Base-by-base conservation (phyloP, 2,329 filamentous ascomycete genomes). In the Pseudogymnoascus sp. region DNA sequence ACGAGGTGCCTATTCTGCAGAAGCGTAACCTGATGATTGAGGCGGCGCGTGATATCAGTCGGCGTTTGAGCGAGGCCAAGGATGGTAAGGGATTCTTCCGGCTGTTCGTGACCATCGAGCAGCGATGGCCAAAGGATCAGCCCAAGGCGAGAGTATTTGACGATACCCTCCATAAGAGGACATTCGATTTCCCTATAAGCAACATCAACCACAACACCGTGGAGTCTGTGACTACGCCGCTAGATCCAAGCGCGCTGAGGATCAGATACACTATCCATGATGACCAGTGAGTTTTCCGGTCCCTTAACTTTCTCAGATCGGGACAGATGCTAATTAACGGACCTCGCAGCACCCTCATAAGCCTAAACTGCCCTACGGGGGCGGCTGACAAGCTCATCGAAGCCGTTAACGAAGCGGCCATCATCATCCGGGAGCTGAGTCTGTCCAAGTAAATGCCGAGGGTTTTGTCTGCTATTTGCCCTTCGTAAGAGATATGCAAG, bases 1-100 rank as follows among this genome's bases (percentile, higher is more conserved):
- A 67, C 61, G 39, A 63, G 61, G 35, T 66, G 55, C 31, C 61
- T 5, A 29, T 58, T n/a, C n/a, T n/a, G 10, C 21, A 15, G 8
- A 33, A 51, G 10, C 31, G 42, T 17, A 21, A 62, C n/a, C 35
- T 27, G 21, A 25, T 62, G 29, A 35, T 62, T 33, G 42, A 33
- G n/a, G 61, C 61, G 25, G 61, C 61, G 21, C 27, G 21, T 27
- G 61, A 62, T 27, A 13, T 58, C 21, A 62, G 58, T 21, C 38
- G 33, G 3, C 35, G 27, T 5, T 25, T 62, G 27, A 62, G 44
- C 13, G 44, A 59, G 55, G 48, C 42, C 4, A 31, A 58, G 36
- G 29, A 29, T 15, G 61, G 61, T n/a, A 55, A 62, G 8, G 42
- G 38, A 12, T 62, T 58, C 17, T 55, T 58, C 17, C n/a, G 61